These are phyloP conservation scores for Botrytis elliptica DNA, from an alignment of 2,329 filamentous ascomycete species.

Conservation along the genomic window DNA sequence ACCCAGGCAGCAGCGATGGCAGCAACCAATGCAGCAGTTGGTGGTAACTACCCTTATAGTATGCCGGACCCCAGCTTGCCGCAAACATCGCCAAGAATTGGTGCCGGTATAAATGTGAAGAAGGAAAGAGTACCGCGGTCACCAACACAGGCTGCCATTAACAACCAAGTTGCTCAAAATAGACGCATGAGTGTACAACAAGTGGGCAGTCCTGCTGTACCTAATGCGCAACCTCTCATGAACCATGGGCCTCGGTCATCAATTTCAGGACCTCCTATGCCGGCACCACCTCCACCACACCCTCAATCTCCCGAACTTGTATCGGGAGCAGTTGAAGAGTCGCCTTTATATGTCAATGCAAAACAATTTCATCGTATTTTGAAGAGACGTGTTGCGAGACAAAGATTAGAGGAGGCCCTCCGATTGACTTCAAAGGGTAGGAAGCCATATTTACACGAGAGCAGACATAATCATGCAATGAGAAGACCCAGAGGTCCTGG, in stretches of 20 bases:
- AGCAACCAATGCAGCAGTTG: constrained; percentile 84
- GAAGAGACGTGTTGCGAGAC: constrained; percentile 87
- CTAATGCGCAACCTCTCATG: constrained; percentile 73
- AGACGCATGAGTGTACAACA: constrained; percentile 66
- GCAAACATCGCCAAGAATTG: constrained; percentile 76
- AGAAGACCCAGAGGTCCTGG: constrained; percentile 88
- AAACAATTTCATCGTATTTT: constrained; percentile 98
- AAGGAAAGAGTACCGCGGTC: constrained; percentile 75
- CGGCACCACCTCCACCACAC: constrained; percentile 58
- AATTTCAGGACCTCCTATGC: constrained; percentile 61
- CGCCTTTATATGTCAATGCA: constrained; percentile 94
- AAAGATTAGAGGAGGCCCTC: constrained; percentile 89
- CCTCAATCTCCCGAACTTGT: constrained; percentile 79
- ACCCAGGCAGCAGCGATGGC: constrained; percentile 86
- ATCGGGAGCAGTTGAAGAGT: constrained; percentile 74
- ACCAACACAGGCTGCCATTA: constrained; percentile 64
- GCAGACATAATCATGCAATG: constrained; percentile 97
- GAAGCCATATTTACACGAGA: constrained; percentile 97
- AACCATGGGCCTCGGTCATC: constrained; percentile 58
- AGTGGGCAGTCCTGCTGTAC: constrained; percentile 71
- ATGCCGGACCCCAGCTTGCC: constrained; percentile 65
- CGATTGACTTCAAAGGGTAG: constrained; percentile 91
- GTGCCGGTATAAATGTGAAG: constrained; percentile 59
- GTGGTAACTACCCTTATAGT: constrained; percentile 74
- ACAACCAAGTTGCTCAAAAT: constrained; percentile 56